Conservation (phyloP, 192 early-diverging fungal species). For the Haplosporangium gracile region DNA sequence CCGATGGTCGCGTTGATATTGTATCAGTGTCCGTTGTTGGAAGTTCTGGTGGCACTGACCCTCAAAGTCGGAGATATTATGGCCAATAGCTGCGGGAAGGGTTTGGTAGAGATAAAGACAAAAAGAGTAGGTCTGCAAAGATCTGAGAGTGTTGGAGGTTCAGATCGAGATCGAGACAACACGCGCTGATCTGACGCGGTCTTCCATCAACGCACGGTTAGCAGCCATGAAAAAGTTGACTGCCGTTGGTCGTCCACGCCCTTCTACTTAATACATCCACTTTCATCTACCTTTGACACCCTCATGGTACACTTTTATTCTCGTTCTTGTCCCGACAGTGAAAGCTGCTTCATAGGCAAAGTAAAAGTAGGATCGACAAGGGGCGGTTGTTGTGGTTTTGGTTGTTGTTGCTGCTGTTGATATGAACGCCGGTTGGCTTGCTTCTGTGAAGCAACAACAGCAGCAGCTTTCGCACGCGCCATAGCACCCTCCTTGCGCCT, state of each 20-base stretch:
- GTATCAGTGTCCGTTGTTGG: neutral
- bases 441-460: neutral
- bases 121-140: neutral
- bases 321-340: neutral
- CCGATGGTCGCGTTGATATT: neutral
- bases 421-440: neutral
- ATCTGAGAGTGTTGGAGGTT: neutral
- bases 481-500: slow-evolving; percentile 3
- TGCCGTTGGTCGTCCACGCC: neutral
- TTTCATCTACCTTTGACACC: neutral
- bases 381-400: too few relatives aligned
- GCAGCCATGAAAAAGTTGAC: neutral
- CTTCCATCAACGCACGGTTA: neutral
- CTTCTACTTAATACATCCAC: neutral
- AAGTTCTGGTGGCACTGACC: neutral
- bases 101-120: neutral
- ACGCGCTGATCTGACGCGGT: neutral
- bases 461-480: neutral
- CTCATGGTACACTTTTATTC: neutral
- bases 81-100: neutral
- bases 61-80: neutral
- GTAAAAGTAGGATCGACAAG: neutral
- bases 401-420: neutral
- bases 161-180: neutral
- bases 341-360: neutral